phyloP scores from a whole-genome alignment of 345 rosid species.

The Eucalyptus paniculata region DNA sequence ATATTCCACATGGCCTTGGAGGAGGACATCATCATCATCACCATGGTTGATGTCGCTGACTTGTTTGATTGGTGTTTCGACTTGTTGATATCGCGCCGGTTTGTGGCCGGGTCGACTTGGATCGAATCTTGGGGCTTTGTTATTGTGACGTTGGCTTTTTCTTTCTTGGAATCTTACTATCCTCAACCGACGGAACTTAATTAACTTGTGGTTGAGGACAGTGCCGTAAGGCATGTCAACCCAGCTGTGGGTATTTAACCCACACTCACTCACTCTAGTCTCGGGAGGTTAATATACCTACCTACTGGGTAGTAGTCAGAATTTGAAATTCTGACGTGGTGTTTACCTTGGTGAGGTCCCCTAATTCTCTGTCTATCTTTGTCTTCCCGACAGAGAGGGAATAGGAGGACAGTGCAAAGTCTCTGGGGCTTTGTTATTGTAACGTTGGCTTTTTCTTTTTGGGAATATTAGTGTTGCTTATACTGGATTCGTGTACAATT shows the following conservation, averaged over 20 bases:
- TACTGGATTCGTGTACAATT: background rate
- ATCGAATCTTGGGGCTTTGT: background rate
- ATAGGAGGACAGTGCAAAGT: background rate
- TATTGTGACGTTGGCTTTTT: background rate
- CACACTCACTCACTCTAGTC: fast-evolving
- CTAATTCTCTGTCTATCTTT: too few species aligned
- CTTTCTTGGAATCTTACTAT: too few species aligned
- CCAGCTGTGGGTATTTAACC: too few species aligned
- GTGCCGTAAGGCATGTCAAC: too few species aligned
- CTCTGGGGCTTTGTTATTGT: background rate
- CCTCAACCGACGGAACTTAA: too few species aligned
- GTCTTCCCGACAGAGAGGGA: too few species aligned
- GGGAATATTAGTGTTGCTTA: background rate
- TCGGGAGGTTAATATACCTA: too few species aligned
- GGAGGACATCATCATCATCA: background rate
- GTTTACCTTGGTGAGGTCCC: background rate
- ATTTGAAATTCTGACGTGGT: too few species aligned
- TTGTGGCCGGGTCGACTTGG: fast-evolving
- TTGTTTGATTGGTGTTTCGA: background rate
- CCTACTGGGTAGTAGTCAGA: too few species aligned
- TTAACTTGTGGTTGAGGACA: too few species aligned
- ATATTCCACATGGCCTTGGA: background rate
- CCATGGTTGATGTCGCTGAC: background rate
- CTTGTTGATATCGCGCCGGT: fast-evolving
- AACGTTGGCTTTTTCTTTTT: background rate